Percentiles rank a stretch among this genome's conserved stretches.
phyloP scores from a whole-genome alignment of 805 yeast genomes.

The Yarrowia sp. region DNA sequence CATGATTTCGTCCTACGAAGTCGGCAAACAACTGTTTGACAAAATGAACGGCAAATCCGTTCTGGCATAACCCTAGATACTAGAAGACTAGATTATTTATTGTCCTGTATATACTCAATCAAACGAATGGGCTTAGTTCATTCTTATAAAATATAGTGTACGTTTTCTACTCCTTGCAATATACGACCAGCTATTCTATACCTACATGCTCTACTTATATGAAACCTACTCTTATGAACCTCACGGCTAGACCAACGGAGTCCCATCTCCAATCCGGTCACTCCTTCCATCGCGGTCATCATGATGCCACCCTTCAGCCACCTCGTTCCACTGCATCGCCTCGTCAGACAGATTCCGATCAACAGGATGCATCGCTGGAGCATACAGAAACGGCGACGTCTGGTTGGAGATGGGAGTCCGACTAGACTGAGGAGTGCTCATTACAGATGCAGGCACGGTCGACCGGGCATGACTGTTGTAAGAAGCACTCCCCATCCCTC shows the following conservation, averaged over 20 bases:
- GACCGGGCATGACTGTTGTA: conserved; percentile 33
- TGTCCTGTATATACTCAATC: conserved; percentile 21
- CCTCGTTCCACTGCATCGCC: conserved; percentile 36
- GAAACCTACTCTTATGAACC: too few relatives aligned
- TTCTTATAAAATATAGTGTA: not conserved
- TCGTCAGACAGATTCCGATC: conserved; percentile 20
- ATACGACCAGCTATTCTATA: conserved; percentile 6
- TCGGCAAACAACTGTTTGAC: conserved; percentile 69
- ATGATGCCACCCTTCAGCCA: conserved; percentile 30
- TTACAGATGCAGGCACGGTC: conserved; percentile 16
- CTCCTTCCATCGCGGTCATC: not conserved
- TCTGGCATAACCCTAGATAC: conserved; percentile 17
- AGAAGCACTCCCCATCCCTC: conserved; percentile 20
- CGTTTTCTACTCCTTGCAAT: too few relatives aligned
- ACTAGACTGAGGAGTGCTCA: conserved; percentile 35
- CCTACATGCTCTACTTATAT: conserved; percentile 2
- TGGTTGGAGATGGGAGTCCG: conserved; percentile 23
- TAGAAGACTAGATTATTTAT: conserved; percentile 26
- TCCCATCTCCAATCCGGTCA: not conserved
- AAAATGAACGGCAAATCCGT: conserved; percentile 41
- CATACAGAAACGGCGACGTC: conserved; percentile 35
- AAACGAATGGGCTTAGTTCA: not conserved
- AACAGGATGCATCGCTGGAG: conserved; percentile 24
- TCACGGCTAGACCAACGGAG: conserved; percentile 14
- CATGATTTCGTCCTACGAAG: conserved; percentile 94